Percentiles rank a stretch among this genome's conserved stretches.
phyloP scores from a whole-genome alignment of 2,329 filamentous ascomycete species.

The Penicillium sp. region DNA sequence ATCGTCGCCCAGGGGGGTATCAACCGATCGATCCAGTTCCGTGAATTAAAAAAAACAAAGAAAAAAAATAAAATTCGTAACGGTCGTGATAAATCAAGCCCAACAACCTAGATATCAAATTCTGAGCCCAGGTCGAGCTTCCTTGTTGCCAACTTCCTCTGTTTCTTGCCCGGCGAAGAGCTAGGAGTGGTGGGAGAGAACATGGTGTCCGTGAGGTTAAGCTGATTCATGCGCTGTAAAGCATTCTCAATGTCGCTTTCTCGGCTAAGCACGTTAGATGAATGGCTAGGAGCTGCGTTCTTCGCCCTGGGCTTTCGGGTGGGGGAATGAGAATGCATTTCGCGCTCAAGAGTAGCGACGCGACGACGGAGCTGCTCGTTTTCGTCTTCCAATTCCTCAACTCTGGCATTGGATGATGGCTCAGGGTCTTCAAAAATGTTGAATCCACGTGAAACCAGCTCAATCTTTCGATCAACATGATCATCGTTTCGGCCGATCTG shows the following conservation, averaged over 20 bases:
- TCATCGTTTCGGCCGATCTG: slow-evolving; percentile 70
- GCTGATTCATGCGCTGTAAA: slow-evolving; percentile 39
- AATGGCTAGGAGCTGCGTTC: slow-evolving; percentile 27
- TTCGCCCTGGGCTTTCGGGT: slow-evolving; percentile 51
- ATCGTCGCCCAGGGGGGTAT: slow-evolving; percentile 17
- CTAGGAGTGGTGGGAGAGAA: slow-evolving; percentile 28
- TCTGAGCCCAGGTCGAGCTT: slow-evolving; percentile 50
- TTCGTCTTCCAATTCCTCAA: slow-evolving; percentile 67
- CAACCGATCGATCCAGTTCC: slow-evolving; percentile 10
- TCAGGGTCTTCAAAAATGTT: slow-evolving; percentile 51
- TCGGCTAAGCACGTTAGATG: slow-evolving; percentile 32
- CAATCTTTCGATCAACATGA: slow-evolving; percentile 85
- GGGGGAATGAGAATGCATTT: slow-evolving; percentile 63
- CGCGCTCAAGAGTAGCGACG: slow-evolving; percentile 64
- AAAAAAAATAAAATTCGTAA: slow-evolving; percentile 15
- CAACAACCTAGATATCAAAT: slow-evolving; percentile 29
- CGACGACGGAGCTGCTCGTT: slow-evolving; percentile 68
- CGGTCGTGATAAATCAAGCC: slow-evolving; percentile 11
- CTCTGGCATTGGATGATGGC: slow-evolving; percentile 55
- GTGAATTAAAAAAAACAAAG: too few relatives aligned
- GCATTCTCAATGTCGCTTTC: slow-evolving; percentile 44
- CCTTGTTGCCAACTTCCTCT: slow-evolving; percentile 46
- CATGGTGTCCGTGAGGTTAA: slow-evolving; percentile 39
- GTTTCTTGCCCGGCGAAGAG: slow-evolving; percentile 39
- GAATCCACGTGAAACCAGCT: slow-evolving; percentile 62